Conservation (phyloP, 2,329 filamentous ascomycete genomes). For the Fusarium sp. region DNA sequence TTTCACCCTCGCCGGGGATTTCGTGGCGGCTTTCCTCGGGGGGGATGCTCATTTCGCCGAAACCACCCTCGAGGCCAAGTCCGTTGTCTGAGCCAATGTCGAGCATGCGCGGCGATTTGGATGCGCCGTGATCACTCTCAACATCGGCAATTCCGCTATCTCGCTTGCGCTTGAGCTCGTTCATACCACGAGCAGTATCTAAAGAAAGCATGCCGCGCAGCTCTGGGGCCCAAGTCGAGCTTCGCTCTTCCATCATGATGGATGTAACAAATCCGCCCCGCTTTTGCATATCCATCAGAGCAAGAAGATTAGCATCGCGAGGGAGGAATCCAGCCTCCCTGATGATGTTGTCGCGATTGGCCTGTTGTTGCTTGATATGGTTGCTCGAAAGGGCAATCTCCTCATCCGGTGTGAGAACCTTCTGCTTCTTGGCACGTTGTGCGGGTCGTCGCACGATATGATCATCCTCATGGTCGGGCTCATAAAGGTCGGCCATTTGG, state of each 20-base stretch:
- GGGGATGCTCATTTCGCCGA: slow-evolving; percentile 65
- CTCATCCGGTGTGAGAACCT: slow-evolving; percentile 83
- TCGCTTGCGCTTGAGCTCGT: slow-evolving; percentile 92
- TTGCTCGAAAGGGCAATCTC: slow-evolving; percentile 81
- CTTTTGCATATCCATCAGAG: slow-evolving; percentile 91
- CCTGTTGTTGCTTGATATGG: slow-evolving; percentile 88
- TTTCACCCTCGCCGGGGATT: slow-evolving; percentile 69
- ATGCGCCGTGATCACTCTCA: slow-evolving; percentile 72
- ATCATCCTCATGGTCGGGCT: slow-evolving; percentile 69
- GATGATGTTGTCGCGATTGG: slow-evolving; percentile 87
- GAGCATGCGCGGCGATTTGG: slow-evolving; percentile 75
- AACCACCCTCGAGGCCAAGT: slow-evolving; percentile 58
- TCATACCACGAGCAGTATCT: slow-evolving; percentile 79
- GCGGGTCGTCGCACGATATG: slow-evolving; percentile 74
- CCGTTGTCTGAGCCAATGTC: slow-evolving; percentile 77
- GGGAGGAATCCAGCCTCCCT: slow-evolving; percentile 86
- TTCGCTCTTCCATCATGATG: slow-evolving; percentile 84
- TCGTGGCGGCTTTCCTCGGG: slow-evolving; percentile 74
- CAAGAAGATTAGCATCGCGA: slow-evolving; percentile 86
- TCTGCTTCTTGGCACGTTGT: slow-evolving; percentile 80
- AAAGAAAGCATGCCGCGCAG: slow-evolving; percentile 92
- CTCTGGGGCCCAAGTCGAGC: slow-evolving; percentile 89
- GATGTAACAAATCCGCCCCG: slow-evolving; percentile 90
- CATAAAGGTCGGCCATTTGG: slow-evolving; percentile 70
- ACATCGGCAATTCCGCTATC: slow-evolving; percentile 88